Conservation (phyloP, 2,329 filamentous ascomycete genomes). For the Cercospora sp. region DNA sequence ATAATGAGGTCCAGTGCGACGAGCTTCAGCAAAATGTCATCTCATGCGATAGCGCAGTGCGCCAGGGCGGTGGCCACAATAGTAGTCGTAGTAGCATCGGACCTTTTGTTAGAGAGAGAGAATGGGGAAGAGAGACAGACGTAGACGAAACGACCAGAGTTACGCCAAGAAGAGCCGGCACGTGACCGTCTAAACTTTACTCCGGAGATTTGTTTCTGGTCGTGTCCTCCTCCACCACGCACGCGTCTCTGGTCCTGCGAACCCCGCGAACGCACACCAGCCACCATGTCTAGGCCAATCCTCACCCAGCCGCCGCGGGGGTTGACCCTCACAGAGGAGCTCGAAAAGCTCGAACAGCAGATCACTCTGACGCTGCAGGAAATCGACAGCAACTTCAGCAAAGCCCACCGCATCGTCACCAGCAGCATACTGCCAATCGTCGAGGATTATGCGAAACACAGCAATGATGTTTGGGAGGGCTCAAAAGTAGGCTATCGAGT, state of each 20-base stretch:
- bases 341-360: constrained; percentile 93
- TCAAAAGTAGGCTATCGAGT: constrained; percentile 68
- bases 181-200: background rate
- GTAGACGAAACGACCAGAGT: too few relatives aligned
- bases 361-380: constrained; percentile 97
- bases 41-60: too few relatives aligned
- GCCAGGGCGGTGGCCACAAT: too few relatives aligned
- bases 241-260: too few relatives aligned
- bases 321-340: constrained; percentile 85
- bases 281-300: constrained; percentile 30
- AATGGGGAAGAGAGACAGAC: too few relatives aligned
- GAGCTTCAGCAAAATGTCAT: too few relatives aligned
- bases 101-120: too few relatives aligned
- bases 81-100: too few relatives aligned
- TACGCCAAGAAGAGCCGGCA: background rate
- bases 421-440: constrained; percentile 89
- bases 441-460: constrained; percentile 93
- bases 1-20: too few relatives aligned
- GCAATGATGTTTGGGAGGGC: constrained; percentile 91
- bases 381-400: constrained; percentile 98
- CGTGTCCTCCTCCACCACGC: background rate
- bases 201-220: constrained; percentile 4
- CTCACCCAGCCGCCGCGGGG: constrained; percentile 51
- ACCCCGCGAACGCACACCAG: too few relatives aligned
- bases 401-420: constrained; percentile 93